These are phyloP conservation scores for Tephrocybe sp. DNA, from an alignment of 768 basidiomycete genomes.

Conservation along the genomic window DNA sequence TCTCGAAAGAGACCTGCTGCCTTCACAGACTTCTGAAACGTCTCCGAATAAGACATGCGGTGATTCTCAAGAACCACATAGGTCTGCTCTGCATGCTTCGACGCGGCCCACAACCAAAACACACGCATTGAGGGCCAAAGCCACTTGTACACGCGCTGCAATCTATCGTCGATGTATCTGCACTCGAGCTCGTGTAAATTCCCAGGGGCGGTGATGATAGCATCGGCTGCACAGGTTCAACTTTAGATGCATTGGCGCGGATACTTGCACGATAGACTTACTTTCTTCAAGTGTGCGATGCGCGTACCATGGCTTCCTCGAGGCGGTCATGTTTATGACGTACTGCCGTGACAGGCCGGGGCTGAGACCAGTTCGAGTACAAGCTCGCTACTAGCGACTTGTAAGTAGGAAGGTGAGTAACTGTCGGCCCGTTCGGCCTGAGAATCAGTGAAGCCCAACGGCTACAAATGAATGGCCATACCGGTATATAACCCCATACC, in stretches of 20 bases:
- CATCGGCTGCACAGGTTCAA: conserved; percentile 22
- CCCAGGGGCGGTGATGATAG: conserved; percentile 37
- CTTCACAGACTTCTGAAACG: conserved; percentile 32
- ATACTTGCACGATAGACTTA: neutral
- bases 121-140: conserved; percentile 44
- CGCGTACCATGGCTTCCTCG: conserved; percentile 10
- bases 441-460: no score
- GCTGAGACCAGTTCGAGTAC: neutral
- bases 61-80: conserved; percentile 51
- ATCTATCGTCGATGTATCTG: conserved; percentile 38
- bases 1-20: conserved; percentile 34
- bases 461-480: no score
- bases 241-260: neutral
- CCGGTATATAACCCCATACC: no score
- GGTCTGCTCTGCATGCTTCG: conserved; percentile 33
- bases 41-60: conserved; percentile 39
- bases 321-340: neutral
- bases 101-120: conserved; percentile 41
- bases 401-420: no score
- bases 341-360: neutral
- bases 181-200: conserved; percentile 40
- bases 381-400: neutral
- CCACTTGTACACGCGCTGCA: conserved; percentile 51
- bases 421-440: no score
- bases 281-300: conserved; percentile 13